phyloP scores from a whole-genome alignment of 441 rosid species.

The Sinapis alba region DNA sequence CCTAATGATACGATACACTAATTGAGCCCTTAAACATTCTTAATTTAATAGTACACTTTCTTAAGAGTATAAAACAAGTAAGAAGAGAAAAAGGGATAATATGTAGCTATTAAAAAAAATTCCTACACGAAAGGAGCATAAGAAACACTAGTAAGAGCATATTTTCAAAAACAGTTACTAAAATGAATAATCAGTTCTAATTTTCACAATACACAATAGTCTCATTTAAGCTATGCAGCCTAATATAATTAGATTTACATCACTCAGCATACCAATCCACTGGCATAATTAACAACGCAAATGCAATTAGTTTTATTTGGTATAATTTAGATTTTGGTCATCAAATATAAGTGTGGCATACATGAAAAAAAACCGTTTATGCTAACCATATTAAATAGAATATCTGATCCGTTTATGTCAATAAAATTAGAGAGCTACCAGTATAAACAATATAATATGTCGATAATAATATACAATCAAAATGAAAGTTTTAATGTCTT shows the following conservation, averaged over 20 bases:
- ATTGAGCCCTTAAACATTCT: conserved; percentile 4
- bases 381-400: not conserved
- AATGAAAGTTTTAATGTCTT: not conserved
- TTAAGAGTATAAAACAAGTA: conserved; percentile 5
- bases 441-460: not conserved
- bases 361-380: not conserved
- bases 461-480: not conserved
- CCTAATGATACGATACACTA: conserved; percentile 30
- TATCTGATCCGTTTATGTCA: not conserved
- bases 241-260: not conserved
- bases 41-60: conserved; percentile 27
- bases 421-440: not conserved
- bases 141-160: not conserved
- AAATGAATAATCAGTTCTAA: not conserved
- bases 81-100: conserved; percentile 1
- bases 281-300: not conserved
- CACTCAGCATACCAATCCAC: not conserved
- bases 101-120: not conserved
- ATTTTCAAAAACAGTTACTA: not conserved
- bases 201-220: not conserved
- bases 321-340: not conserved
- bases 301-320: not conserved
- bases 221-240: too few relatives aligned
- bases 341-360: not conserved
- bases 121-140: not conserved